Percentiles rank a stretch among this genome's conserved stretches.
Conservation (phyloP, 768 basidiomycete genomes). For the Russula griseocarnosa region DNA sequence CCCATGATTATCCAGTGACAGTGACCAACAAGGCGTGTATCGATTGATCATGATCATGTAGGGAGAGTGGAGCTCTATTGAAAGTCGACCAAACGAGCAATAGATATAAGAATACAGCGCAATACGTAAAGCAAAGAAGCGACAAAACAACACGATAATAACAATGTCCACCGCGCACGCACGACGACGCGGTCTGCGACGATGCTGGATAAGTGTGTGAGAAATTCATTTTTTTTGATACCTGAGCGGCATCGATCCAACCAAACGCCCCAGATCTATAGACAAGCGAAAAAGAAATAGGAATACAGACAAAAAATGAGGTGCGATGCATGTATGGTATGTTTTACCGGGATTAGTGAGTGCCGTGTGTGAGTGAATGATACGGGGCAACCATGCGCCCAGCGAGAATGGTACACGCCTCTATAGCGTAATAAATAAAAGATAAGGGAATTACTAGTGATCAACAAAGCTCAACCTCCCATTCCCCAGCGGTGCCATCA, state of each 20-base stretch:
- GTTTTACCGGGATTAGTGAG: slow-evolving; percentile 24
- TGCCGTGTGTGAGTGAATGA: slow-evolving; percentile 16
- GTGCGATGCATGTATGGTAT: slow-evolving; percentile 21
- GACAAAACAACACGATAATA: slow-evolving; percentile 14
- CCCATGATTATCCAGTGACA: neutral
- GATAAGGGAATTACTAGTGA: slow-evolving; percentile 8
- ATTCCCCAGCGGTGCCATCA: slow-evolving; percentile 70
- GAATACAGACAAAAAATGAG: slow-evolving; percentile 24
- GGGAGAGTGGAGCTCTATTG: slow-evolving; percentile 13
- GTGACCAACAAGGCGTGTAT: neutral
- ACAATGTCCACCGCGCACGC: slow-evolving; percentile 7
- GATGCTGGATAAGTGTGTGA: neutral
- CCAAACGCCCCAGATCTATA: slow-evolving; percentile 26
- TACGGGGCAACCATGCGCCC: slow-evolving; percentile 15
- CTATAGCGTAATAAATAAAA: slow-evolving; percentile 19
- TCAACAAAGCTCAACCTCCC: slow-evolving; percentile 72
- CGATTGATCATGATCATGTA: slow-evolving; percentile 14
- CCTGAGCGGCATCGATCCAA: slow-evolving; percentile 17
- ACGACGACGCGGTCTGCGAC: slow-evolving; percentile 5
- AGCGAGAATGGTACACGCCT: slow-evolving; percentile 15
- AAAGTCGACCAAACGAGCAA: slow-evolving; percentile 19
- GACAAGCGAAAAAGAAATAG: slow-evolving; percentile 16
- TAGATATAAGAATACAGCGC: slow-evolving; percentile 26
- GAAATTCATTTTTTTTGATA: neutral
- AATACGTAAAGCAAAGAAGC: slow-evolving; percentile 8